Evolutionary conservation across 768 basidiomycete species (phyloP), one percentile per base, ranked within the genome.

Genomic region (Bullera alba): DNA sequence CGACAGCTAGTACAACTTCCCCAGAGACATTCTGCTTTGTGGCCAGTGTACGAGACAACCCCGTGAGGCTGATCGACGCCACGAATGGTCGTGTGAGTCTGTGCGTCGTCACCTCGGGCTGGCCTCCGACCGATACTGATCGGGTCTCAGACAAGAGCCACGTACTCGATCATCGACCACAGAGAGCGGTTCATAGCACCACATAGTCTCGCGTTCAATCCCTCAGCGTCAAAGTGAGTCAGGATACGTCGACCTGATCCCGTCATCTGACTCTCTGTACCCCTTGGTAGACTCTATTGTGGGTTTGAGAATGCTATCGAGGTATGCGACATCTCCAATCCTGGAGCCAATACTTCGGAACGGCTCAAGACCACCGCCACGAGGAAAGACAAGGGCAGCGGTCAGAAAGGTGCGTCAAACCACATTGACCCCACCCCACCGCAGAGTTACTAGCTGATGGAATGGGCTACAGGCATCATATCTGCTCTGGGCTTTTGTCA

Each of bases 391-490:
- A 83, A 82, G 59, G 83, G 86, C 45, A n/a, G n/a, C n/a, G 92
- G 91, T 0, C 76, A 95, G 38, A 93, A 90, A 78, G 92, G 91
- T 84, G 53, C 2, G 61, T 42, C 16, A 16, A 17, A 8, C 8
- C 34, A 12, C 25, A 19, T 28, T 2, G n/a, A 23, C 39, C 7
- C 21, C 38, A 6, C 17, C 5, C 28, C 17, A 1, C n/a, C 15
- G 12, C 26, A 16, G 7, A 35, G 2, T 17, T 15, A 29, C 22
- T 6, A 19, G 0, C 2, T 5, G 48, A n/a, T n/a, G n/a, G n/a
- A n/a, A n/a, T n/a, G n/a, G n/a, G n/a, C n/a, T n/a, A n/a, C n/a
- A 89, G 90, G 92, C 1, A 87, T 96, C 53, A 79, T 96, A 36
- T 90, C 91, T 3, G 75, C 88, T 0, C 73, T 97, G 4, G 81